Evolutionary conservation across 2,329 filamentous ascomycete species (phyloP), one percentile per base, ranked within the genome.

Genomic region (Ceratocystis cubensis): DNA sequence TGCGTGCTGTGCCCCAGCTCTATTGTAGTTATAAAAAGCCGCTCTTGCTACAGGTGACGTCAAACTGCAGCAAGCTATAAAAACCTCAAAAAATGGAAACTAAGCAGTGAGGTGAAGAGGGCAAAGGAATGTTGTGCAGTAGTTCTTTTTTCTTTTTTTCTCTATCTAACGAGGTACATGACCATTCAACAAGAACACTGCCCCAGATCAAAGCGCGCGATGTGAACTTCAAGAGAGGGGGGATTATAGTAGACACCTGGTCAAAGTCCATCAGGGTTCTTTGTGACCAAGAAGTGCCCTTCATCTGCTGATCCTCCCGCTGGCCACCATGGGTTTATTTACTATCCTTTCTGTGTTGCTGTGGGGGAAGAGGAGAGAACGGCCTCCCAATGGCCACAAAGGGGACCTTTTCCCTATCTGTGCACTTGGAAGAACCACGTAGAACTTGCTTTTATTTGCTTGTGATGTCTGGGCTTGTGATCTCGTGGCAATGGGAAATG

Each of bases 181-280:
- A 4, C 37, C 37, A 13, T 5, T 44, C 63, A 33, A 28, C 20
- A 53, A 25, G 48, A 62, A 46, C 56, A 37, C 28, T 59, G 56
- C 56, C 28, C 13, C 28, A 37, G 56, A 59, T 20, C 56, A 59
- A 37, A 59, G 56, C 56, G 56, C 15, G n/a, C 10, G 6, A 59
- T 20, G 2, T 59, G 17, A 46, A 62, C 33, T 37, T n/a, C 7
- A 59, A 37, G 15, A n/a, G 28, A 59, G 30, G 25, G 28, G 17
- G 20, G 17, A 22, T 7, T 30, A 10, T 2, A 28, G 22, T 13
- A n/a, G 53, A 8, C 10, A 33, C 13, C 3, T 22, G 17, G 25
- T 15, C 56, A 33, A 59, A 37, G 28, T 30, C 56, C 56, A 59
- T 59, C 56, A 59, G 28, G 28, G 56, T 59, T 59, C 56, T 59